Evolutionary conservation across 805 yeast species (phyloP), one percentile per base, ranked within the genome.

Genomic region (Nakazawaea wyomingensis): DNA sequence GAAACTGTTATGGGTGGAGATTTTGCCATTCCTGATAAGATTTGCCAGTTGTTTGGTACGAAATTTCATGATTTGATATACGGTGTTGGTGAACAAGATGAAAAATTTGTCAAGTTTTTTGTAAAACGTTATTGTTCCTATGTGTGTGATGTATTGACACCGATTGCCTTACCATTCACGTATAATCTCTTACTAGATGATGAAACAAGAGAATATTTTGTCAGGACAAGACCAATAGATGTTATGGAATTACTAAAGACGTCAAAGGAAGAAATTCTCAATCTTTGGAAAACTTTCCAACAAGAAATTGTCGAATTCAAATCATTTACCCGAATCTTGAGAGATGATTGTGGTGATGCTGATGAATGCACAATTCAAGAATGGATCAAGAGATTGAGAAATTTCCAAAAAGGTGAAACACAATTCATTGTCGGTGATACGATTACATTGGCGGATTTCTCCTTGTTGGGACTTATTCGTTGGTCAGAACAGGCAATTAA

Each of bases 1-100:
- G 41, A 29, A 20, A 6, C 34, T 9, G 18, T 37, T 3, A 28
- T 37, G 41, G 41, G 41, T 17, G 34, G 41, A 7, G 27, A 20
- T n/a, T 37, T n/a, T 31, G 7, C 6, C 21, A 36, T 36, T 14
- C n/a, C 9, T 28, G 40, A 37, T 19, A 28, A 37, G 13, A 20
- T 21, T 19, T 13, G 16, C 4, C 22, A 34, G 11, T 19, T 20
- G 2, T 34, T 36, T 16, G 32, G 17, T 4, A 6, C 5, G 14
- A 22, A 14, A 9, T 16, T 4, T 20, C 6, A 34, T 13, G 10
- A 34, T 8, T 10, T 9, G 4, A 34, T 34, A 19, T 34, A 20
- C 11, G 26, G 17, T 10, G 37, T n/a, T n/a, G n/a, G n/a, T n/a
- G n/a, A n/a, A n/a, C n/a, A 19, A 10, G 27, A 34, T 13, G 34